Conservation (phyloP, 192 early-diverging fungal species). For the Rhizophagus sp. region DNA sequence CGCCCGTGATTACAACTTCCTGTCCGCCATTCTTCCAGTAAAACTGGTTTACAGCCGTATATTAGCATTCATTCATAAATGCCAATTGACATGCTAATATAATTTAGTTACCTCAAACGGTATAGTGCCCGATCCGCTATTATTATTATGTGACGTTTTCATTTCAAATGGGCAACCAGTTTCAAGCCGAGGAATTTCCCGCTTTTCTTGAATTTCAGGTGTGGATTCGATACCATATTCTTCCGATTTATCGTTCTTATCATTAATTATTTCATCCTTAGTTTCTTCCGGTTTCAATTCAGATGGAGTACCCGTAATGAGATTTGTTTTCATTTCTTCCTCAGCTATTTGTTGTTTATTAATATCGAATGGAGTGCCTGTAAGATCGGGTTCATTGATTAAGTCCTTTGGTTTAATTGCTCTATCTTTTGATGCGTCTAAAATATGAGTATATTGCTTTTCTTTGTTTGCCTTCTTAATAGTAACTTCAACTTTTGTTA, state of each 20-base stretch:
- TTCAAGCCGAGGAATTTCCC: neutral
- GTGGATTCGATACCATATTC: neutral
- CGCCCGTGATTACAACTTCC: conserved; percentile 34
- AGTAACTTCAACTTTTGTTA: neutral
- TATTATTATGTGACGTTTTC: conserved; percentile 16
- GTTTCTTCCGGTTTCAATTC: conserved; percentile 9
- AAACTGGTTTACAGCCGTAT: conserved; percentile 13
- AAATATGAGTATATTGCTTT: neutral
- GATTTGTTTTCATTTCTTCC: neutral
- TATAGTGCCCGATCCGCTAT: neutral
- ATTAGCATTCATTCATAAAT: neutral
- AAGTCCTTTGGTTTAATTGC: neutral
- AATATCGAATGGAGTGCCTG: neutral
- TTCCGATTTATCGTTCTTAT: neutral
- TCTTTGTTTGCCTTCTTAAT: neutral
- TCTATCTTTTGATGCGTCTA: neutral
- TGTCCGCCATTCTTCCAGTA: conserved; percentile 37
- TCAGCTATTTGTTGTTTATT: neutral
- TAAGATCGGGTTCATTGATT: neutral
- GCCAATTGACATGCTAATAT: neutral
- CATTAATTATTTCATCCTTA: neutral
- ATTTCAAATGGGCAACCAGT: conserved; percentile 1
- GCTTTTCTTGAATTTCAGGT: neutral
- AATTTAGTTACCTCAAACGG: conserved; percentile 3
- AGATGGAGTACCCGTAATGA: neutral